Evolutionary conservation across 768 basidiomycete species (phyloP), one percentile per base, ranked within the genome.

Genomic region (Cystobasidium onofrii): DNA sequence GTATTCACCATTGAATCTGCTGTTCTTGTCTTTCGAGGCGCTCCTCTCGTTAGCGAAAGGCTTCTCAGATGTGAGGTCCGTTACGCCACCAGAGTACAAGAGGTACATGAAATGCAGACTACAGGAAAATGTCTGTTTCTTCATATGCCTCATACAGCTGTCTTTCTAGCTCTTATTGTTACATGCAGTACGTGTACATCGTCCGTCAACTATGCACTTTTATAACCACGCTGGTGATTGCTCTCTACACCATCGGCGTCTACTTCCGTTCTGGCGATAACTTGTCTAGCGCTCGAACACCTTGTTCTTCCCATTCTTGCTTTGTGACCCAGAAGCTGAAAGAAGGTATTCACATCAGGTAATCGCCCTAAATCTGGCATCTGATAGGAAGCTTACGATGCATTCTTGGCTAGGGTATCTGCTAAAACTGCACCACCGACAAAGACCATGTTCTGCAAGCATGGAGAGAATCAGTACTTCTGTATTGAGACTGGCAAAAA

Each of bases 391-490:
- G 23, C 57, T 29, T 98, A 99, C 79, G 92, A 90, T 80, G 90
- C 87, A 12, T 91, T 87, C 80, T 84, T 85, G 84, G 95, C 95
- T 96, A 98, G 97, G 83, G 98, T 97, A 82, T 98, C 95, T 1
- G 93, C 95, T 34, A 99, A 84, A 4, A 97, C 95, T n/a, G 92
- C 95, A 60, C 96, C 96, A 29, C 96, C 96, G 9, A 98, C 86
- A 88, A 97, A 98, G 43, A 97, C 95, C 94, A 96, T 96, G 82
- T 97, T 61, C 34, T 44, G 31, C 34, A 23, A 29, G 63, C 29
- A 43, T 6, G 15, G 15, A 23, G 31, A 33, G 17, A 61, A 27
- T 52, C 27, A 36, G 4, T 6, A 39, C 29, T 41, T 29, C 25
- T 7, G 13, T 4, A 36, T 46, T 9, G 4, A 34, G 50, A 15